Evolutionary conservation across 2,329 filamentous ascomycete genomes (phyloP).

Genomic region (Penicillium thymicola): DNA sequence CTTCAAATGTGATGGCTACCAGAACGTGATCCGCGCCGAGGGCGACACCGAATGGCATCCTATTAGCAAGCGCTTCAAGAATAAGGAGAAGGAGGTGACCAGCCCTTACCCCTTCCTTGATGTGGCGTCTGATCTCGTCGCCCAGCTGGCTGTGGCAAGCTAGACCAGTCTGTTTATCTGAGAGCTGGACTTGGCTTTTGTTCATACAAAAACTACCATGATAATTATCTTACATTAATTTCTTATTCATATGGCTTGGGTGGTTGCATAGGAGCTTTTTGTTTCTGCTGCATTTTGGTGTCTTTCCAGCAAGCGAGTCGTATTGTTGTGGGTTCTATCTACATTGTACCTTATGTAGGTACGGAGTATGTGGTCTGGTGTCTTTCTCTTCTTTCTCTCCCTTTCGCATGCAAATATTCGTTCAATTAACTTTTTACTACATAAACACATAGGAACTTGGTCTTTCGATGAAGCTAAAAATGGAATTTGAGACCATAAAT

Average conservation of each 20-base stretch:
- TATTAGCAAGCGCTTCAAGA: conserved; percentile 48
- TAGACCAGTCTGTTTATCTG: conserved; percentile 25
- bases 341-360: neutral
- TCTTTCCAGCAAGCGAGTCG: conserved; percentile 16
- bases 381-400: neutral
- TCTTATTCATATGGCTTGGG: conserved; percentile 7
- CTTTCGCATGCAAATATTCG: conserved; percentile 3
- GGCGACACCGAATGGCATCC: conserved; percentile 46
- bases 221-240: conserved; percentile 9
- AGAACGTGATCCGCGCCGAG: conserved; percentile 67
- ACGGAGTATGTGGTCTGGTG: conserved; percentile 6
- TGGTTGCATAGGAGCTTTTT: conserved; percentile 13
- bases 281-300: conserved; percentile 15
- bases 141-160: conserved; percentile 83
- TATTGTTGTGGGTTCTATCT: conserved; percentile 9
- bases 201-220: conserved; percentile 9
- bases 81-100: conserved; percentile 92
- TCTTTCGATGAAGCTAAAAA: neutral
- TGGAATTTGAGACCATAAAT: neutral
- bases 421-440: neutral
- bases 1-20: conserved; percentile 97
- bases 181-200: neutral
- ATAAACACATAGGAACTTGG: neutral
- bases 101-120: conserved; percentile 95
- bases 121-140: conserved; percentile 85